Conservation (phyloP, 345 rosid genomes). For the Gossypium bickii region DNA sequence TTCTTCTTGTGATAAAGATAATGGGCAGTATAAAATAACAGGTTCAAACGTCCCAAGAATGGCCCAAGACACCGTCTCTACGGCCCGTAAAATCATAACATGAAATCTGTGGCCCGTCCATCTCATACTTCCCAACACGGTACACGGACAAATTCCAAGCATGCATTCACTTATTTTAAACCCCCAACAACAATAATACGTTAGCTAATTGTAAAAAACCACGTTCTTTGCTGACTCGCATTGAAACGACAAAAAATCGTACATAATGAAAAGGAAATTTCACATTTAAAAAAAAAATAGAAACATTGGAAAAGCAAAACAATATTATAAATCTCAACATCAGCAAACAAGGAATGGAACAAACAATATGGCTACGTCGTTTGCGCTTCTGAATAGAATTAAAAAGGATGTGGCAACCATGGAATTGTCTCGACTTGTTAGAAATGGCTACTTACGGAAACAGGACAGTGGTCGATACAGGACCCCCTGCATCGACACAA, state of each 20-base stretch:
- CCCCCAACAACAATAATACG: too few relatives aligned
- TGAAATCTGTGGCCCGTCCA: background rate
- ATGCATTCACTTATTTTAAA: background rate
- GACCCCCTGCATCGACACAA: background rate
- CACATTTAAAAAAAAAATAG: background rate
- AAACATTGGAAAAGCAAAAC: background rate
- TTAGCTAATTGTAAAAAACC: background rate
- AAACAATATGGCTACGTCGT: background rate
- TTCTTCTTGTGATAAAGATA: background rate
- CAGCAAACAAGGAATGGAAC: background rate
- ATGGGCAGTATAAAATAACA: background rate
- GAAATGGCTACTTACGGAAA: background rate
- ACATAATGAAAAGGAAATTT: background rate
- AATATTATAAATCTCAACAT: background rate
- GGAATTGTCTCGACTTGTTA: background rate
- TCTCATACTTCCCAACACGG: background rate
- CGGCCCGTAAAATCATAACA: background rate
- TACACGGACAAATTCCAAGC: background rate
- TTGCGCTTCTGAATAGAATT: background rate
- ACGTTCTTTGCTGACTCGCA: background rate
- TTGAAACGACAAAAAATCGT: background rate
- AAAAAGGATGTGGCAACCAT: constrained; percentile 1
- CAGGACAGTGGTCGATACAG: background rate
- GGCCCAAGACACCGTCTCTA: background rate
- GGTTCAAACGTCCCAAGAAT: background rate